Base-by-base conservation (phyloP, 2,329 filamentous ascomycete species). In the Paraphaeosphaeria minitans region DNA sequence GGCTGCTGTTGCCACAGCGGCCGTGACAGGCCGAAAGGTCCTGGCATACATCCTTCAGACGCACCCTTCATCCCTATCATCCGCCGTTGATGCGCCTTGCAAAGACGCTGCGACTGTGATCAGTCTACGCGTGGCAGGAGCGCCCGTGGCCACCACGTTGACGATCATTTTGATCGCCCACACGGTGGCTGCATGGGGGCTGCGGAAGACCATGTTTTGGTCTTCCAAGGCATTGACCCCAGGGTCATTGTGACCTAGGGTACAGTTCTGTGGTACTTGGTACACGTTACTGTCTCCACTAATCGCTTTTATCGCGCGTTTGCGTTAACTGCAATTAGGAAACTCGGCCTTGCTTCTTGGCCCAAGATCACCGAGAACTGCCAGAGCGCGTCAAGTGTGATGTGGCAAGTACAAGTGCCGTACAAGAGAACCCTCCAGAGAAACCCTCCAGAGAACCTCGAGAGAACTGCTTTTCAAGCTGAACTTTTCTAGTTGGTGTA, bases 11-110 rank as follows among this genome's bases (percentile, higher is more conserved):
- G 16, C n/a, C n/a, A n/a, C n/a, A n/a, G n/a, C 27, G 41, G 53
- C 64, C 67, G 60, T 57, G 66, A 67, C 58, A 73, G 69, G 57
- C 67, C 64, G 53, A 24, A 54, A 58, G 66, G 66, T 61, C 69
- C 35, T 71, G 70, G 70, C 66, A 61, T 41, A 19, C 10, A 16
- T 62, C 64, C 59, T 62, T 64, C 60, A 65, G 60, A 63, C 61
- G 64, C 55, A 65, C 61, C 65, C 60, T 64, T 48, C 45, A 56
- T 33, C 57, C 57, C 53, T 56, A 22, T 45, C 53, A 51, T 31
- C 49, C 62, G 27, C 64, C 62, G 65, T 58, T 53, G 22, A 31
- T n/a, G 39, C 27, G 16, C 16, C 27, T 19, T 45, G 29, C 29
- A 5, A 6, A 27, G 24, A 3, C 29, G 29, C 29, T 31, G 29